Evolutionary conservation across 2,329 filamentous ascomycete genomes (phyloP).

Genomic region (Colletotrichum orbiculare): DNA sequence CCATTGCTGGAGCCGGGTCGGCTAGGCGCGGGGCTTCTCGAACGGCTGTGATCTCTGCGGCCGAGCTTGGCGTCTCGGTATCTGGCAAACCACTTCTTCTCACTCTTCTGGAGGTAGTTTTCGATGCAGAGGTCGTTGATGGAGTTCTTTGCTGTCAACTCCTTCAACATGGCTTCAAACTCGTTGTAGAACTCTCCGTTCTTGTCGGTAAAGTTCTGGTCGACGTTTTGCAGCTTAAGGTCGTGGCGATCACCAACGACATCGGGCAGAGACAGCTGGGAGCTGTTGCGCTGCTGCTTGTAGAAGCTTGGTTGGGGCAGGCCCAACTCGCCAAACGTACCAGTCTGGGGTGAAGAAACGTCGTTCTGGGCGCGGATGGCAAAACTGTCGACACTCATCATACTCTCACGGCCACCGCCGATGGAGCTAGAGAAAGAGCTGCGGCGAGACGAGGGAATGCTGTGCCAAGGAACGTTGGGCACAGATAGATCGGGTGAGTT

Average conservation of each 20-base stretch:
- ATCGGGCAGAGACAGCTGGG: slow-evolving; percentile 63
- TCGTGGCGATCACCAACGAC: slow-evolving; percentile 71
- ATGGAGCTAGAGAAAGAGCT: slow-evolving; percentile 34
- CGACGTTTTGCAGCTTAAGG: slow-evolving; percentile 72
- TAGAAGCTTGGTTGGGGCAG: slow-evolving; percentile 35
- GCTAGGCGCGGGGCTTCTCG: slow-evolving; percentile 44
- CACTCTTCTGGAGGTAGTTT: slow-evolving; percentile 71
- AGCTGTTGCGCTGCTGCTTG: slow-evolving; percentile 51
- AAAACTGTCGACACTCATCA: slow-evolving; percentile 42
- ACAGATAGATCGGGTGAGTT: slow-evolving; percentile 32
- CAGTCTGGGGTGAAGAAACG: slow-evolving; percentile 12
- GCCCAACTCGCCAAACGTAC: slow-evolving; percentile 30
- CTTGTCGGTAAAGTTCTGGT: slow-evolving; percentile 74
- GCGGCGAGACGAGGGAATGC: slow-evolving; percentile 32
- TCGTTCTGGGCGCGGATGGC: slow-evolving; percentile 40
- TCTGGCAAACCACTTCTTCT: slow-evolving; percentile 74
- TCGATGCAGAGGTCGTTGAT: slow-evolving; percentile 71
- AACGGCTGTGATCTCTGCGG: slow-evolving; percentile 49
- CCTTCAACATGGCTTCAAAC: slow-evolving; percentile 68
- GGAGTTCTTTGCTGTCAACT: slow-evolving; percentile 65
- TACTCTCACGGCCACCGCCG: slow-evolving; percentile 31
- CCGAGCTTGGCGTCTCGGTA: slow-evolving; percentile 70
- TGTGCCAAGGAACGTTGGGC: slow-evolving; percentile 31
- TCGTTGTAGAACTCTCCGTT: slow-evolving; percentile 69
- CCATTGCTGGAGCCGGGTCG: slow-evolving; percentile 35